Conservation (phyloP, 192 early-diverging fungal genomes). For the Podochytrium sp. region DNA sequence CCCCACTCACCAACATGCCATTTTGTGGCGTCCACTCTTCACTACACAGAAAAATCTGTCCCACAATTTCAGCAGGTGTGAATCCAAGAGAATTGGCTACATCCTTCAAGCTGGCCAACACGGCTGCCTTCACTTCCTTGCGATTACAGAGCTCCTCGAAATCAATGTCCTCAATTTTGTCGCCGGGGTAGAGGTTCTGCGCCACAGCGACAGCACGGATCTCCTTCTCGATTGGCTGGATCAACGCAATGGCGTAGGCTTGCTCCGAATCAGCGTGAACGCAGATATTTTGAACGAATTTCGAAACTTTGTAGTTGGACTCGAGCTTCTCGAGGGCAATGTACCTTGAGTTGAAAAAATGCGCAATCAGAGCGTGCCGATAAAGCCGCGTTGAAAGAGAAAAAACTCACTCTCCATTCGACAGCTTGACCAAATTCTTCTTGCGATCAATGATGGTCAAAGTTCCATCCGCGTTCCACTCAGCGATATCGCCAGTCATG, state of each 20-base stretch:
- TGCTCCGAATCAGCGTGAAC: slow-evolving; percentile 69
- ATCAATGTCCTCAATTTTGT: slow-evolving; percentile 32
- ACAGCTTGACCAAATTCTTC: slow-evolving; percentile 68
- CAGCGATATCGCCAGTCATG: slow-evolving; percentile 85
- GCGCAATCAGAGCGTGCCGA: too few relatives aligned
- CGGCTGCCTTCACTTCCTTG: slow-evolving; percentile 37
- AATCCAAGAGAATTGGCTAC: slow-evolving; percentile 68
- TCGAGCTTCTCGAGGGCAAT: slow-evolving; percentile 95
- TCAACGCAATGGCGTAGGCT: slow-evolving; percentile 76
- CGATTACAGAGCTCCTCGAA: slow-evolving; percentile 57
- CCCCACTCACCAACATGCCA: slow-evolving; percentile 52
- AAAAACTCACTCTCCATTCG: slow-evolving; percentile 31
- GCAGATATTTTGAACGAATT: slow-evolving; percentile 72
- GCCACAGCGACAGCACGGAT: slow-evolving; percentile 30
- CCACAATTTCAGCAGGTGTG: slow-evolving; percentile 67
- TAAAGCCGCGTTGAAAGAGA: slow-evolving; percentile 53
- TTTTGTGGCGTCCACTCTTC: slow-evolving; percentile 93
- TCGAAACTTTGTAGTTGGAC: slow-evolving; percentile 78
- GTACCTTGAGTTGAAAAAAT: slow-evolving; percentile 83
- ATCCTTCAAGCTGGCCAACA: slow-evolving; percentile 58
- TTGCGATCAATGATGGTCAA: slow-evolving; percentile 80
- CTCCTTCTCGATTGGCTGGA: slow-evolving; percentile 67
- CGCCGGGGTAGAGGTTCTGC: slow-evolving; percentile 20
- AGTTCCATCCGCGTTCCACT: slow-evolving; percentile 71
- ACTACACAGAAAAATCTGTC: slow-evolving; percentile 42